Evolutionary conservation across 2,329 filamentous ascomycete genomes (phyloP), one percentile per base, ranked within the genome.

Genomic region (Ambrosiella cleistominuta): DNA sequence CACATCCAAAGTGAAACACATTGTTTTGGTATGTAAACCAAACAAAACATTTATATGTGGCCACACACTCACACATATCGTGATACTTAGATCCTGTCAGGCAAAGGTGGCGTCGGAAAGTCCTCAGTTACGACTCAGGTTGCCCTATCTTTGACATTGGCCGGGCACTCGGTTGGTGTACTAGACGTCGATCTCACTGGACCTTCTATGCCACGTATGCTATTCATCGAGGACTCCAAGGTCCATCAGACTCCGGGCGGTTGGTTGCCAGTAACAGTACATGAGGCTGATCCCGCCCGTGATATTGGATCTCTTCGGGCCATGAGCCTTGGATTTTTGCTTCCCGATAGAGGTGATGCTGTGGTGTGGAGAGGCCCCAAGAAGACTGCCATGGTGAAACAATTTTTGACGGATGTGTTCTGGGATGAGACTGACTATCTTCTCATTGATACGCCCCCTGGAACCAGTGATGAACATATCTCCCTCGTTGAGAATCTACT

Each of bases 291-390:
- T 63, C 66, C 72, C 2, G 66, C 69, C 5, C 66, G 68, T 36
- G 75, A 75, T 2, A 71, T 82, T 27, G 86, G 86, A 1, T 74
- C 82, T 39, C 74, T 91, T 8, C 78, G 81, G 61, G 93, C 88
- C 69, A 96, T 97, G 86, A 95, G 88, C 58, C 75, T 98, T 1
- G 93, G 90, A 2, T 97, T 98, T 66, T 78, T 98, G 6, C 77
- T 98, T 5, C 82, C 84, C 2, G 80, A 82, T 61, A 77, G 91
- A 64, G 87, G 86, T 62, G 89, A 96, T 65, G 91, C 93, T 0
- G 90, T 98, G 0, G 93, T 98, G 44, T 98, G 93, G 93, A 81
- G 93, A 57, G 93, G 93, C 0, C 93, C 93, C 1, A 98, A 98
- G 72, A 98, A 98, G 74, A 98, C 93, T 3, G 93, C 93, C 55